phyloP scores from a whole-genome alignment of 116 monocot genomes.

The Cymodocea nodosa region DNA sequence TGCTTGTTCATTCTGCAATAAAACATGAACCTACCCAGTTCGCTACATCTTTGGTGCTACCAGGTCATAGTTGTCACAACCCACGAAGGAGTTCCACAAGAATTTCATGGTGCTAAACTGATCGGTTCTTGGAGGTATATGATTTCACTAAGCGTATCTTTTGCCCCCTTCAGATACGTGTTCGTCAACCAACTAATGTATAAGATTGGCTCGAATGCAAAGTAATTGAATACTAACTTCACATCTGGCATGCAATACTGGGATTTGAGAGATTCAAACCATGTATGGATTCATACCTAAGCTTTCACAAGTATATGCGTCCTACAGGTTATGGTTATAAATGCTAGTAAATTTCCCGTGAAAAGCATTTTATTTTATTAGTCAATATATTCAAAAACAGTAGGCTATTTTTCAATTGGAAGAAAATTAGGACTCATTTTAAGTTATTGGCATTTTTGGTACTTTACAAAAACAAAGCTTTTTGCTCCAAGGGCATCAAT shows the following conservation, averaged over 20 bases:
- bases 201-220: not conserved
- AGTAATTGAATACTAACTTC: not conserved
- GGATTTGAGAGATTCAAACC: too few species aligned
- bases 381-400: too few species aligned
- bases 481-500: too few species aligned
- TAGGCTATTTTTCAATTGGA: too few species aligned
- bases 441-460: too few species aligned
- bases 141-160: not conserved
- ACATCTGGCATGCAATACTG: too few species aligned
- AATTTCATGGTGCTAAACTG: constrained; percentile 87
- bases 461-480: too few species aligned
- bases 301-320: too few species aligned
- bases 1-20: not conserved
- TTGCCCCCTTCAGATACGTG: too few species aligned
- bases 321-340: not conserved
- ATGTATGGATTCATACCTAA: too few species aligned
- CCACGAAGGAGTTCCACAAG: constrained; percentile 69
- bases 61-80: constrained; percentile 79
- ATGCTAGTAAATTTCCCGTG: not conserved
- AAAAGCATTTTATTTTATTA: not conserved
- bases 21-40: not conserved
- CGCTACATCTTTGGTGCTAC: not conserved
- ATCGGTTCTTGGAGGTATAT: constrained; percentile 90
- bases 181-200: too few species aligned
- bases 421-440: too few species aligned